These are phyloP conservation scores for Thielaviopsis populi DNA, from an alignment of 2,329 filamentous ascomycete genomes.

Conservation along the genomic window DNA sequence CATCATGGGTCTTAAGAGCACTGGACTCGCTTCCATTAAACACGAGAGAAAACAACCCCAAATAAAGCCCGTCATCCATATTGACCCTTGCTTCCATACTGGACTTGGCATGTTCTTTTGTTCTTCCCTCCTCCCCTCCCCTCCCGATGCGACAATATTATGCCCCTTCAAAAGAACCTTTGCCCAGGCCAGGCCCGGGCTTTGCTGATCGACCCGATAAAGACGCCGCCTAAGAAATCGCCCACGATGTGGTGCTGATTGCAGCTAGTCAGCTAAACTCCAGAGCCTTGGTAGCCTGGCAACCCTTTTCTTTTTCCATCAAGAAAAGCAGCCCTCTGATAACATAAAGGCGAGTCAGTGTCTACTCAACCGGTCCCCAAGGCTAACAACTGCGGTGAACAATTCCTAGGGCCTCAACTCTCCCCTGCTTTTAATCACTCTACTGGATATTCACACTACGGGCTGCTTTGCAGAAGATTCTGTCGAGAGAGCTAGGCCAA, in stretches of 20 bases:
- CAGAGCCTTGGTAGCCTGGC: no score
- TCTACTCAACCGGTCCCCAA: no score
- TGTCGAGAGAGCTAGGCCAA: not conserved
- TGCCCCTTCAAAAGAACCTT: slow-evolving; percentile 4
- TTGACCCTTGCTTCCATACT: not conserved
- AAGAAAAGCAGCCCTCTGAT: no score
- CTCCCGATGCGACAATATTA: not conserved
- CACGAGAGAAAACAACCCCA: not conserved
- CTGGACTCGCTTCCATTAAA: not conserved
- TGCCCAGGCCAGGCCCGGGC: slow-evolving; percentile 2
- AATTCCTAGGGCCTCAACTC: no score
- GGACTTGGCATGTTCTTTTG: slow-evolving; percentile 7
- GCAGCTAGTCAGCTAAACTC: no score
- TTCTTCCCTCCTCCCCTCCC: slow-evolving; percentile 3
- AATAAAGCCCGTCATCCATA: slow-evolving; percentile 3
- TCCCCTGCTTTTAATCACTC: not conserved
- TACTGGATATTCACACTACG: not conserved
- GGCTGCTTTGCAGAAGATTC: not conserved
- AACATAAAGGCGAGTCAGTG: not conserved
- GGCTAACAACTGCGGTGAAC: no score
- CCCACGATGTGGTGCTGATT: not conserved
- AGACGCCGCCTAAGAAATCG: not conserved
- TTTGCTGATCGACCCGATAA: slow-evolving; percentile 5
- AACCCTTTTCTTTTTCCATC: no score
- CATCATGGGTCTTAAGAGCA: not conserved